A percentile compares a stretch with the other conserved stretches of the same genome.
Conservation (phyloP, 352 stramenopile genomes). For the Globisporangium splendens region DNA sequence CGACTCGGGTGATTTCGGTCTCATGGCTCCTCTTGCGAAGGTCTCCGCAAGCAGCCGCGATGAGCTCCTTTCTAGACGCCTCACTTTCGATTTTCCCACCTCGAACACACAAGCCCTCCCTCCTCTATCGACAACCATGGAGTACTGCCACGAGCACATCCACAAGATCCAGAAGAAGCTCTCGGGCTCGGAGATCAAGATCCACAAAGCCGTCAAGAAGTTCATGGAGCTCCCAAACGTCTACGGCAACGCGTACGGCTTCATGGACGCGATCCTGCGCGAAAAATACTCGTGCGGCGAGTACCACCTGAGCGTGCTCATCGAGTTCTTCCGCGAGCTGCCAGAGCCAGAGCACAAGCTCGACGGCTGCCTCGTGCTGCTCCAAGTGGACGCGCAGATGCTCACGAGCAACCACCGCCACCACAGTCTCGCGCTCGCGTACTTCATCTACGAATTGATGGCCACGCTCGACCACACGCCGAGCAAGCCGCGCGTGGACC, state of each 20-base stretch:
- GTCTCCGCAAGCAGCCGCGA: neutral
- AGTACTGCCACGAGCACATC: neutral
- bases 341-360: slow-evolving; percentile 9
- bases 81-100: neutral
- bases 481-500: slow-evolving; percentile 9
- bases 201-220: neutral
- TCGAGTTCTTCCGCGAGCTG: slow-evolving; percentile 7
- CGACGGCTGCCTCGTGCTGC: slow-evolving; percentile 8
- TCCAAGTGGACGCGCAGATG: slow-evolving; percentile 5
- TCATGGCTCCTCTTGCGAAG: too few relatives aligned
- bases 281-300: neutral
- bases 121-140: neutral
- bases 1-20: too few relatives aligned
- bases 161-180: neutral
- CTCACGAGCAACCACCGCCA: slow-evolving; percentile 5
- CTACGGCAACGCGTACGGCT: slow-evolving; percentile 4
- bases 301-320: neutral
- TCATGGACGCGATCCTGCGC: slow-evolving; percentile 10
- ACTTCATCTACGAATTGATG: slow-evolving; percentile 9
- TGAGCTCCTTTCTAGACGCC: neutral
- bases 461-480: slow-evolving; percentile 5
- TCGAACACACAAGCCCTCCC: neutral
- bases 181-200: neutral
- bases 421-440: slow-evolving; percentile 9
- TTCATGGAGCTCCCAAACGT: slow-evolving; percentile 2